Conservation (phyloP, 192 early-diverging fungal species). For the Umbelopsis ramanniana region DNA sequence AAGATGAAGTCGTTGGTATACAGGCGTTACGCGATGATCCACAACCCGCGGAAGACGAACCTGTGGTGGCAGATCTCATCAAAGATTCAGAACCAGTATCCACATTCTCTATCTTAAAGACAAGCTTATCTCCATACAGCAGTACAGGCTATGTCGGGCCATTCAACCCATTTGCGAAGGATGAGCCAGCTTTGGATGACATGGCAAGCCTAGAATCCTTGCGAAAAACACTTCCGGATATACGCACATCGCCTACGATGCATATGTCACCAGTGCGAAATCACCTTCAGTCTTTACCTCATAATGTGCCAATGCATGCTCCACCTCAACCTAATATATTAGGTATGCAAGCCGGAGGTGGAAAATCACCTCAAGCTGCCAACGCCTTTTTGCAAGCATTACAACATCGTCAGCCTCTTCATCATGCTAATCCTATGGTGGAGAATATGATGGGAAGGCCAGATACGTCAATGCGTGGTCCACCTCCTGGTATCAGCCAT, state of each 20-base stretch:
- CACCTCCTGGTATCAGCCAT: slow-evolving; percentile 6
- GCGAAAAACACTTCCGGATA: not conserved
- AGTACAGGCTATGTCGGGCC: slow-evolving; percentile 5
- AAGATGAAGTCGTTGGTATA: slow-evolving; percentile 14
- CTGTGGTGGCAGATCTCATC: not conserved
- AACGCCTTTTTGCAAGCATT: not conserved
- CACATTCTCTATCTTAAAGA: not conserved
- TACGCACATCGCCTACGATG: not conserved
- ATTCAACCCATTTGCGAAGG: not conserved
- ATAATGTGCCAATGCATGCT: not conserved
- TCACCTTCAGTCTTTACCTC: not conserved
- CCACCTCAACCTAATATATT: not conserved
- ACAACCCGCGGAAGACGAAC: not conserved
- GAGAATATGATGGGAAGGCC: not conserved
- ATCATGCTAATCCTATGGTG: not conserved
- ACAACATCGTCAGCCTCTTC: not conserved
- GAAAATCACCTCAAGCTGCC: not conserved
- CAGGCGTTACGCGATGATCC: not conserved
- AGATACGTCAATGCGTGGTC: not conserved
- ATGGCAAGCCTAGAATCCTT: not conserved
- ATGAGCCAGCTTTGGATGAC: not conserved
- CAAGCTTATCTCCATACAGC: not conserved
- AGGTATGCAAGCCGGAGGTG: not conserved
- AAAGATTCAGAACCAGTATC: slow-evolving; percentile 5
- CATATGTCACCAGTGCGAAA: not conserved